Evolutionary conservation across 768 basidiomycete species (phyloP).

Genomic region (Hirschioporus abietinus): DNA sequence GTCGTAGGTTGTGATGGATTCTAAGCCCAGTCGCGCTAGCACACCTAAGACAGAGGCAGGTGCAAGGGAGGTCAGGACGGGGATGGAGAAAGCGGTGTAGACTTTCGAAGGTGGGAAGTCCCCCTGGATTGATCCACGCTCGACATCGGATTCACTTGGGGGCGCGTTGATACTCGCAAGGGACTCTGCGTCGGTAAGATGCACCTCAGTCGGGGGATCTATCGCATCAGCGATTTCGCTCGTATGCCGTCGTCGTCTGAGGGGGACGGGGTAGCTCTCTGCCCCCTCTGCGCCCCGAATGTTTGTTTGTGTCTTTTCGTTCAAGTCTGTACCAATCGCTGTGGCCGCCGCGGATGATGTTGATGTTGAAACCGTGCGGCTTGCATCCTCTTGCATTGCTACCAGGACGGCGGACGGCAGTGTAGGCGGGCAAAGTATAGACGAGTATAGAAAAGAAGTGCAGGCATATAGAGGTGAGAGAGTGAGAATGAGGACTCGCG

Average conservation of each 20-base stretch:
- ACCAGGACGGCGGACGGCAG: too few species aligned
- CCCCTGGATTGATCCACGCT: not conserved
- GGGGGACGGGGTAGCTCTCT: not conserved
- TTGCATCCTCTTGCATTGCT: not conserved
- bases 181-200: conserved; percentile 26
- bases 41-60: conserved; percentile 84
- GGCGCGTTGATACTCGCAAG: conserved; percentile 38
- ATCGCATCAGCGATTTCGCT: not conserved
- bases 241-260: not conserved
- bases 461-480: not conserved
- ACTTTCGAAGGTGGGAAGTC: conserved; percentile 29
- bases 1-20: conserved; percentile 68
- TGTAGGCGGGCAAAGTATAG: not conserved
- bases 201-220: not conserved
- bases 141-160: conserved; percentile 25
- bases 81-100: conserved; percentile 52
- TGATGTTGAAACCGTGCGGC: not conserved
- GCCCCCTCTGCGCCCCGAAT: not conserved
- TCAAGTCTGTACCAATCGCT: not conserved
- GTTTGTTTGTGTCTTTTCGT: not conserved
- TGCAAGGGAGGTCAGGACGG: conserved; percentile 66
- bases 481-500: not conserved
- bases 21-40: conserved; percentile 74
- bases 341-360: not conserved
- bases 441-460: conserved; percentile 16